A percentile compares a stretch with the other conserved stretches of the same genome.
Evolutionary conservation across 768 basidiomycete species (phyloP).

Genomic region (Collybia mongolica): DNA sequence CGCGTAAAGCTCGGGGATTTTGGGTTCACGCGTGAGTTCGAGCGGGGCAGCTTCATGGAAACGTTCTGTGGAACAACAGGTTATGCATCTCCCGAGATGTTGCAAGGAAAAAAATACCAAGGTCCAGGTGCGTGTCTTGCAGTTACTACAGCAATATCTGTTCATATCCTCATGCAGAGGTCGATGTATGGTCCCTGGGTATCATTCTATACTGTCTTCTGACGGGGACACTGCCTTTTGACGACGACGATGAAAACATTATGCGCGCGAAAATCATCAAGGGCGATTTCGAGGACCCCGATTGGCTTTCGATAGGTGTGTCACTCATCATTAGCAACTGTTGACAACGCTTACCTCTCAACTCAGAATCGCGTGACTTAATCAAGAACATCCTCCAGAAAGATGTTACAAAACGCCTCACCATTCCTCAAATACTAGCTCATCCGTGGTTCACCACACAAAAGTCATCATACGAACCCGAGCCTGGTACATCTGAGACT

Average conservation of each 20-base stretch:
- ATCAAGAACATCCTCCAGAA: conserved; percentile 74
- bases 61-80: conserved; percentile 96
- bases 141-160: neutral
- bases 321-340: conserved; percentile 1
- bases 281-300: conserved; percentile 88
- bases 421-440: conserved; percentile 81
- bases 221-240: conserved; percentile 87
- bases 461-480: conserved; percentile 31
- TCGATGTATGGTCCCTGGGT: conserved; percentile 94
- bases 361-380: conserved; percentile 79
- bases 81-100: conserved; percentile 92
- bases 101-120: conserved; percentile 83
- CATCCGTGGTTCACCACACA: conserved; percentile 81
- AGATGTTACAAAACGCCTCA: conserved; percentile 72
- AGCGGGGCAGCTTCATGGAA: conserved; percentile 75
- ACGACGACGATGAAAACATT: conserved; percentile 80
- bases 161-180: conserved; percentile 54
- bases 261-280: conserved; percentile 85
- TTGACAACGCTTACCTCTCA: conserved; percentile 4
- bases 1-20: conserved; percentile 93
- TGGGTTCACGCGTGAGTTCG: conserved; percentile 92
- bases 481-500: conserved; percentile 47
- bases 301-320: conserved; percentile 86
- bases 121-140: conserved; percentile 64
- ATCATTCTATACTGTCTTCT: conserved; percentile 89